phyloP scores from a whole-genome alignment of 768 basidiomycete species.

The Russula compacta region DNA sequence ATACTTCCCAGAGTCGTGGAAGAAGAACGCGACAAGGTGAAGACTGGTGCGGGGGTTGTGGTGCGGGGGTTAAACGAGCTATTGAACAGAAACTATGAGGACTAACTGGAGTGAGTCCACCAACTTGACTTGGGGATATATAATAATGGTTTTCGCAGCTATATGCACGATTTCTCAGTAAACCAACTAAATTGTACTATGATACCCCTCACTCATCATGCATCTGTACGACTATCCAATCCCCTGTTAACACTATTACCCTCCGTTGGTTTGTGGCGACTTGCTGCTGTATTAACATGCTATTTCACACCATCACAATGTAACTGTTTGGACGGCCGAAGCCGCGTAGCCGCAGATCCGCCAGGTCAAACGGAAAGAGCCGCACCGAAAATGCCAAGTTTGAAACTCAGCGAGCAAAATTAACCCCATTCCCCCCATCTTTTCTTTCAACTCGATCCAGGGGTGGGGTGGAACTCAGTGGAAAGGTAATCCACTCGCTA shows the following conservation, averaged over 20 bases:
- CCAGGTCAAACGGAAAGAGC: background rate
- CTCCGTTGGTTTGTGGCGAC: slow-evolving; percentile 2
- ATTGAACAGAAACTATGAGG: slow-evolving; percentile 35
- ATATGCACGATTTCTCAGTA: slow-evolving; percentile 15
- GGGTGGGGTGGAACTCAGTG: background rate
- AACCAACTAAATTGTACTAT: slow-evolving; percentile 19
- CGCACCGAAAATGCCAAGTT: background rate
- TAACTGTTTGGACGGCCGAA: background rate
- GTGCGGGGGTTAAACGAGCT: slow-evolving; percentile 65
- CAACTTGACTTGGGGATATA: slow-evolving; percentile 15
- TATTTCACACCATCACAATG: background rate
- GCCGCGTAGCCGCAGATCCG: background rate
- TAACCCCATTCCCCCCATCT: background rate
- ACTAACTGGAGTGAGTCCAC: slow-evolving; percentile 19
- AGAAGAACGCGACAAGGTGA: slow-evolving; percentile 55
- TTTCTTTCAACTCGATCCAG: background rate
- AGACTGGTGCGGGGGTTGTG: slow-evolving; percentile 64
- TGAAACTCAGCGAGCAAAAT: background rate
- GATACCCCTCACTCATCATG: slow-evolving; percentile 22
- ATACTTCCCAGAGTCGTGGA: slow-evolving; percentile 54
- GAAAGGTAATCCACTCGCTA: background rate
- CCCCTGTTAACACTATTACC: slow-evolving; percentile 17
- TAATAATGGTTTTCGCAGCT: slow-evolving; percentile 10
- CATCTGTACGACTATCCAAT: slow-evolving; percentile 22
- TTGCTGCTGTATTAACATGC: background rate